Evolutionary conservation across 108 stramenopile species (phyloP).

Genomic region (Schizochytrium sp.): DNA sequence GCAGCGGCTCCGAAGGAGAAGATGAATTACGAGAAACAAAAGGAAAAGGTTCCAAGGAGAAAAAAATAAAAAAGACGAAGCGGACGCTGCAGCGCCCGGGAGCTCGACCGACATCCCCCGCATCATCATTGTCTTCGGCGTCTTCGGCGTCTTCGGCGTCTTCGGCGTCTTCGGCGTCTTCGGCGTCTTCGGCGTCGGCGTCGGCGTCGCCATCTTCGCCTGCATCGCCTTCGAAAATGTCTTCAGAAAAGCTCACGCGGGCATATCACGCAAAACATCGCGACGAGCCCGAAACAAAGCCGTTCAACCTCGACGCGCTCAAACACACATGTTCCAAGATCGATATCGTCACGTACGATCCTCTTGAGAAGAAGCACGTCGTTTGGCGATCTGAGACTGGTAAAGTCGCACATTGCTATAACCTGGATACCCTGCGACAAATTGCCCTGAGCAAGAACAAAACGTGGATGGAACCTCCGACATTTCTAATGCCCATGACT

Average conservation of each 20-base stretch:
- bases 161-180: no score
- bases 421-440: not conserved
- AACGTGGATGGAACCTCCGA: not conserved
- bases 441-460: not conserved
- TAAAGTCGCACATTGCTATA: not conserved
- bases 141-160: no score
- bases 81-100: not conserved
- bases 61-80: not conserved
- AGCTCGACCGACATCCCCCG: not conserved
- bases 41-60: not conserved
- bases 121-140: no score
- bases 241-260: not conserved
- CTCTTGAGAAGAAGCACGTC: not conserved
- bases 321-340: not conserved
- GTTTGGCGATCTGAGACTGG: not conserved
- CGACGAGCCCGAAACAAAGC: not conserved
- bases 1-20: not conserved
- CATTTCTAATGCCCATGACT: not conserved
- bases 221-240: no score
- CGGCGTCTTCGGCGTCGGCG: no score
- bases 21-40: not conserved
- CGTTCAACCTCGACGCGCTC: not conserved
- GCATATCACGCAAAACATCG: not conserved
- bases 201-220: no score
- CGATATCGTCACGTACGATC: not conserved